Percentiles rank a stretch among this genome's conserved stretches.
phyloP scores from a whole-genome alignment of 306 rosid species.

The Casuarina glauca region DNA sequence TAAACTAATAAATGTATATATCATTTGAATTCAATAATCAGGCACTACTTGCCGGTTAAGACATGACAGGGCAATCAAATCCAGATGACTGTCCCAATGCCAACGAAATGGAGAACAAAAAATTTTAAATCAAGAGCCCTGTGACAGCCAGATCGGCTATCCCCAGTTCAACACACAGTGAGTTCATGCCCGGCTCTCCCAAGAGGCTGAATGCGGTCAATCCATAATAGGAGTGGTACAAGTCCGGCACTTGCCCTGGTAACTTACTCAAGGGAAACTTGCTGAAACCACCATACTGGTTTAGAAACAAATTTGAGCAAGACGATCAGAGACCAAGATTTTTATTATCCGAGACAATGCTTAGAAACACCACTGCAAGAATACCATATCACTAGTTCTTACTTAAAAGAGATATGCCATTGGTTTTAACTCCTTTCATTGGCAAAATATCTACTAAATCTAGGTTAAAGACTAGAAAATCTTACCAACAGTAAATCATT shows the following conservation, averaged over 20 bases:
- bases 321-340: constrained; percentile 19
- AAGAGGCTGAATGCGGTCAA: constrained; percentile 78
- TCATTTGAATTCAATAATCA: neutral
- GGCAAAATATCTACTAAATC: neutral
- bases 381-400: neutral
- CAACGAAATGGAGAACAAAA: neutral
- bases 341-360: constrained; percentile 2
- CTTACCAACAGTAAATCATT: neutral
- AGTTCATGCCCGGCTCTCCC: constrained; percentile 64
- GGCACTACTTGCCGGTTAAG: neutral
- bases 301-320: constrained; percentile 31
- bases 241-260: constrained; percentile 65
- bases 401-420: neutral
- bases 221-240: constrained; percentile 86
- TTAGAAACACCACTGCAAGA: neutral
- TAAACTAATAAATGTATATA: neutral
- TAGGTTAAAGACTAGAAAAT: too few species aligned
- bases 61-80: constrained; percentile 1
- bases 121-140: constrained; percentile 33
- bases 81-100: constrained; percentile 1
- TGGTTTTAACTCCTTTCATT: neutral
- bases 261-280: constrained; percentile 77
- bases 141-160: constrained; percentile 51
- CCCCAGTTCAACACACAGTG: constrained; percentile 70
- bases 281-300: constrained; percentile 88